Percentiles rank a stretch among this genome's conserved stretches.
Conservation (phyloP, 768 basidiomycete genomes). For the Sporobolomyces pararoseus region DNA sequence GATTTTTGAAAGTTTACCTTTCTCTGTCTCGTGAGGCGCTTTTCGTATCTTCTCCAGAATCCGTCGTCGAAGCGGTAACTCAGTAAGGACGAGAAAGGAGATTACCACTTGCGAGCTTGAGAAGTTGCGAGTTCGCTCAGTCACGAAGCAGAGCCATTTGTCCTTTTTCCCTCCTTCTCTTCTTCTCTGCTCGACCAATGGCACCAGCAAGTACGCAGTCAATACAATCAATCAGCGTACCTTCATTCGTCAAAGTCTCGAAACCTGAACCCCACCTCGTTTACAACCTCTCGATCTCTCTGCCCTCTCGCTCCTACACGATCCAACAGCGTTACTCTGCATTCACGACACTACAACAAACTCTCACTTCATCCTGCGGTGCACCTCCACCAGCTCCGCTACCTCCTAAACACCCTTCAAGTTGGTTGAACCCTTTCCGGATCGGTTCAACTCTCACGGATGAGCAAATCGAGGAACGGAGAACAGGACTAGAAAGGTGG, state of each 20-base stretch:
- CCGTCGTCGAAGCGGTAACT: no score
- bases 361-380: conserved; percentile 73
- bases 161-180: no score
- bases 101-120: no score
- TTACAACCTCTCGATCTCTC: conserved; percentile 77
- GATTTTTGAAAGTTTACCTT: no score
- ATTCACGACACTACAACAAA: conserved; percentile 79
- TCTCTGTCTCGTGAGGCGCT: no score
- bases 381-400: conserved; percentile 73
- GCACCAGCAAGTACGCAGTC: no score
- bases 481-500: conserved; percentile 72
- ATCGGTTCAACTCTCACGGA: conserved; percentile 55
- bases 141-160: no score
- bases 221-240: conserved; percentile 1
- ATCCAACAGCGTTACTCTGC: conserved; percentile 94
- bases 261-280: conserved; percentile 61
- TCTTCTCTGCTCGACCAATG: no score
- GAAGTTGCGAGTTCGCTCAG: no score
- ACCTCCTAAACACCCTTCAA: conserved; percentile 77
- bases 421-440: conserved; percentile 59
- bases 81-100: no score
- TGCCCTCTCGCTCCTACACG: conserved; percentile 85
- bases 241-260: background rate
- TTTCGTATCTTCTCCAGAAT: no score
- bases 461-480: conserved; percentile 68